Base-by-base conservation (phyloP, 495 filamentous ascomycete genomes). In the Aspergillus saccharolyticus region DNA sequence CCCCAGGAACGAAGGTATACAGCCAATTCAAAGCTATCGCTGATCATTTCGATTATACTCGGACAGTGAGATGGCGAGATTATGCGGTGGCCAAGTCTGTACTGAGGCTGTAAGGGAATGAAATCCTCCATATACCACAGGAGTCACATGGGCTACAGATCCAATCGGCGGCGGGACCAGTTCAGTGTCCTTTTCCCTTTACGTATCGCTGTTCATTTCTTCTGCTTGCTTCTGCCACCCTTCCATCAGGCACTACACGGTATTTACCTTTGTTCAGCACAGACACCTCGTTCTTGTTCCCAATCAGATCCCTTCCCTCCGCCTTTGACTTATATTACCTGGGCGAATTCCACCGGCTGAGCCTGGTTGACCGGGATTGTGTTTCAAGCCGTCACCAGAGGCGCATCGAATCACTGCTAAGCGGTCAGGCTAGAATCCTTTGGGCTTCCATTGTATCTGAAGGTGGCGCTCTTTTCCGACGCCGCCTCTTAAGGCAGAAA, bases 351-450 rank as follows among this genome's bases (percentile, higher is more conserved):
- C 4, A 30, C 25, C 25, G 25, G 25, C 25, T 10, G 25, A 30
- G 10, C 25, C 25, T 30, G 25, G 25, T 30, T 10, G 25, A 30
- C 25, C 10, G 25, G 25, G 25, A 30, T 30, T 30, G 25, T 30
- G 25, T 30, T 30, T 30, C 25, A 30, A 30, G 25, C 10, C 4
- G 10, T 30, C n/a, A 47, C n/a, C 17, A 25, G 30, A 48, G 39
- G 24, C 46, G 20, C 46, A 28, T 50, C 22, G 24, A 30, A 50
- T 50, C 47, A 50, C 10, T 47, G 39, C 45, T 48, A 33, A 45
- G 54, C 54, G 54, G 54, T 55, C 54, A 55, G 53, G 44, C 44
- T 46, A 55, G 44, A 47, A 50, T 50, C n/a, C 4, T 16, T 50
- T 30, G 47, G 47, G 47, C 47, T 28, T 30, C 16, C 25, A n/a